These are phyloP conservation scores for Ophiostoma ips DNA, from an alignment of 2,329 filamentous ascomycete species.

Conservation along the genomic window DNA sequence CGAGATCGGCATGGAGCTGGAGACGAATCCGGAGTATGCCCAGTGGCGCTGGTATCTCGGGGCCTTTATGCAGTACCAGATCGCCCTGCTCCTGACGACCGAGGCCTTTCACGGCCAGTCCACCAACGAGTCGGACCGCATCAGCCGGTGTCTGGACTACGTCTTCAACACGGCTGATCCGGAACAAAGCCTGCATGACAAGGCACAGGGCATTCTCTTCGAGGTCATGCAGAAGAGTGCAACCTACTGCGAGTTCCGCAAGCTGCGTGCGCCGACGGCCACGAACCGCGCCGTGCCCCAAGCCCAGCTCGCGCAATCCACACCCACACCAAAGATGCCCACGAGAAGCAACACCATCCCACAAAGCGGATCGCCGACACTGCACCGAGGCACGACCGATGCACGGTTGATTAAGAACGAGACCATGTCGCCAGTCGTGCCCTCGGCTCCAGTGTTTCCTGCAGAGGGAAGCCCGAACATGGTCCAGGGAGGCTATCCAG, in stretches of 20 bases:
- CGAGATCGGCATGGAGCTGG: slow-evolving; percentile 33
- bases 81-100: slow-evolving; percentile 51
- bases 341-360: neutral
- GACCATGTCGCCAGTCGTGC: neutral
- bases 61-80: slow-evolving; percentile 60
- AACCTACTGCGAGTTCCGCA: slow-evolving; percentile 44
- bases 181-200: slow-evolving; percentile 34
- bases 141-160: slow-evolving; percentile 60
- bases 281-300: slow-evolving; percentile 26
- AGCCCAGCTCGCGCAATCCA: slow-evolving; percentile 18
- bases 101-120: slow-evolving; percentile 49
- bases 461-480: neutral
- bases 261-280: slow-evolving; percentile 37
- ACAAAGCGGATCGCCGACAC: neutral
- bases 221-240: slow-evolving; percentile 49
- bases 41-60: slow-evolving; percentile 59
- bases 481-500: neutral
- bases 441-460: neutral
- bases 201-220: slow-evolving; percentile 44
- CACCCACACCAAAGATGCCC: neutral
- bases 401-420: neutral
- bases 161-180: slow-evolving; percentile 48
- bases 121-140: slow-evolving; percentile 45
- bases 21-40: slow-evolving; percentile 30
- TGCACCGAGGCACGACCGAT: neutral